A percentile compares a stretch with the other conserved stretches of the same genome.
Evolutionary conservation across 2,329 filamentous ascomycete species (phyloP).

Genomic region (Lecanicillium sp.): DNA sequence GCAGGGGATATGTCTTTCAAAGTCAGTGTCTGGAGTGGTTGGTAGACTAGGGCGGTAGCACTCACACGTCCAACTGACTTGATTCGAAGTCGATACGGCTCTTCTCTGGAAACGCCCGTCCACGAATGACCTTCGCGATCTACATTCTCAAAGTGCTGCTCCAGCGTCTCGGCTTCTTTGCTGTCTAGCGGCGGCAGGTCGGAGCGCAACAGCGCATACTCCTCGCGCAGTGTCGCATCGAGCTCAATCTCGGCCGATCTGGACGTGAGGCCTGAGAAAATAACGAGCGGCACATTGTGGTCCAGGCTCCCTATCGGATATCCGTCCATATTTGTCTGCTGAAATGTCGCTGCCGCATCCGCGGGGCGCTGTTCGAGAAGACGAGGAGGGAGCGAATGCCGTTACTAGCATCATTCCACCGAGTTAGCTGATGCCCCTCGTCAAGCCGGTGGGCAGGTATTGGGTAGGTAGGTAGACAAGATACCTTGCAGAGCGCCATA

Average conservation of each 20-base stretch:
- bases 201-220: constrained; percentile 59
- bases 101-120: constrained; percentile 52
- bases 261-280: constrained; percentile 67
- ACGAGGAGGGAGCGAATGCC: constrained; percentile 1
- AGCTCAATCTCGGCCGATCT: constrained; percentile 35
- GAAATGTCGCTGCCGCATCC: constrained; percentile 6
- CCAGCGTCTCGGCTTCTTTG: constrained; percentile 58
- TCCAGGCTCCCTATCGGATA: constrained; percentile 74
- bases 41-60: constrained; percentile 15
- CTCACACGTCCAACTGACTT: constrained; percentile 75
- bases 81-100: constrained; percentile 59
- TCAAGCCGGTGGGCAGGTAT: background rate
- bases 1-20: constrained; percentile 47
- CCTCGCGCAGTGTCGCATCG: constrained; percentile 49
- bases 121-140: constrained; percentile 62
- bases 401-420: constrained; percentile 5
- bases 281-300: constrained; percentile 79
- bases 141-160: constrained; percentile 58
- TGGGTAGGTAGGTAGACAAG: too few species aligned
- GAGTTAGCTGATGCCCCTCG: constrained; percentile 12
- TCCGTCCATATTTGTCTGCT: constrained; percentile 59
- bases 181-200: constrained; percentile 63
- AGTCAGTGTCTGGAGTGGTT: constrained; percentile 8
- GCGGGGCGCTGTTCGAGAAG: background rate
- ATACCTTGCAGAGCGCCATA: constrained; percentile 12